Conservation (phyloP, 2,329 filamentous ascomycete species). For the Apiospora phragmitis region DNA sequence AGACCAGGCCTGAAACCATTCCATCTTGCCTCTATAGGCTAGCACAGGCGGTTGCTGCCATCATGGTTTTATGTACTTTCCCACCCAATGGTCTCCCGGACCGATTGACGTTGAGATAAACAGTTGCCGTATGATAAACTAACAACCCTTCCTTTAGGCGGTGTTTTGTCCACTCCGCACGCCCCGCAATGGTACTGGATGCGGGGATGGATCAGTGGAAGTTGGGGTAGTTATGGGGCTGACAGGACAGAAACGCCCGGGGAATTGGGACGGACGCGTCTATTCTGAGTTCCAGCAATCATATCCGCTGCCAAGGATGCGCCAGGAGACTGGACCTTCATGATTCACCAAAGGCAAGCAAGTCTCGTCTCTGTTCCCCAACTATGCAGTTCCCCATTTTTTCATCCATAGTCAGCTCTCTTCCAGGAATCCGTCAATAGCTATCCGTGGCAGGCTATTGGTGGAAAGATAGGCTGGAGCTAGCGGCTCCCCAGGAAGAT, state of each 20-base stretch:
- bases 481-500: background rate
- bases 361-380: background rate
- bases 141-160: no score
- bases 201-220: background rate
- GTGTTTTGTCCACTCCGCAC: background rate
- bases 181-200: background rate
- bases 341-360: background rate
- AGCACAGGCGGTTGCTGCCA: background rate
- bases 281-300: background rate
- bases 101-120: background rate
- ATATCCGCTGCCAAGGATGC: background rate
- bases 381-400: background rate
- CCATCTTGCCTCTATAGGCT: background rate
- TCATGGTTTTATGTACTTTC: background rate
- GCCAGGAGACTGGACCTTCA: background rate
- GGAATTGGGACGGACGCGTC: background rate
- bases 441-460: background rate
- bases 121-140: background rate
- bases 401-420: background rate
- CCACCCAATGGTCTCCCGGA: background rate
- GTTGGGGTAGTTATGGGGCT: slow-evolving; percentile 7
- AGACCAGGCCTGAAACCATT: background rate
- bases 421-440: background rate
- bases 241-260: background rate
- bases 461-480: background rate